Percentiles rank a stretch among this genome's conserved stretches.
These are phyloP conservation scores for Globisporangium megalacanthum DNA, from an alignment of 352 stramenopile species.

Conservation along the genomic window DNA sequence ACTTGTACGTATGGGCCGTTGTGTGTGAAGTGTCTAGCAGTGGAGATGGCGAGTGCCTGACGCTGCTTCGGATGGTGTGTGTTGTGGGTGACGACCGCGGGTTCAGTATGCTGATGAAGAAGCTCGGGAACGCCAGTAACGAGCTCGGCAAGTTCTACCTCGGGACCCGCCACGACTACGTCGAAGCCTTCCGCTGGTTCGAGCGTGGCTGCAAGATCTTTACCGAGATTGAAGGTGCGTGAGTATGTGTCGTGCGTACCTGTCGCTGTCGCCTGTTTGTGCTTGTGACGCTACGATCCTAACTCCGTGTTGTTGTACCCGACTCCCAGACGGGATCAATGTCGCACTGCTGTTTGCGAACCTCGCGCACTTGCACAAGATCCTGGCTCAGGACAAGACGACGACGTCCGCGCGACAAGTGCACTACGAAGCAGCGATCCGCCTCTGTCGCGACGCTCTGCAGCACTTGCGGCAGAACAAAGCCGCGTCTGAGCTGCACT, in stretches of 20 bases:
- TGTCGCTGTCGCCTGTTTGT: too few relatives aligned
- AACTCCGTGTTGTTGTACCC: too few relatives aligned
- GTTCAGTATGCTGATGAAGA: slow-evolving; percentile 78
- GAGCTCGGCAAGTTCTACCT: slow-evolving; percentile 77
- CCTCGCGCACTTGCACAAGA: slow-evolving; percentile 80
- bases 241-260: too few relatives aligned
- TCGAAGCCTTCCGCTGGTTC: slow-evolving; percentile 71
- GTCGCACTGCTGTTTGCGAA: slow-evolving; percentile 77
- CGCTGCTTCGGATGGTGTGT: not conserved
- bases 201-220: slow-evolving; percentile 76
- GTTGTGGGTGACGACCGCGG: slow-evolving; percentile 5
- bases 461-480: slow-evolving; percentile 68
- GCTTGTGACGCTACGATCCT: too few relatives aligned
- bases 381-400: slow-evolving; percentile 60
- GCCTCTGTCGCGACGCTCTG: slow-evolving; percentile 59
- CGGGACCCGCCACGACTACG: slow-evolving; percentile 30
- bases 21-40: not conserved
- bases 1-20: slow-evolving; percentile 52
- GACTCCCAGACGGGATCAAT: slow-evolving; percentile 58
- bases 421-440: slow-evolving; percentile 56
- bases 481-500: slow-evolving; percentile 45
- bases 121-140: slow-evolving; percentile 82
- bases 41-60: not conserved
- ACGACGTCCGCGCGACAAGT: slow-evolving; percentile 22
- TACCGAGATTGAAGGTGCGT: slow-evolving; percentile 69